Evolutionary conservation across 768 basidiomycete genomes (phyloP).

Genomic region (Agaricus blazei): DNA sequence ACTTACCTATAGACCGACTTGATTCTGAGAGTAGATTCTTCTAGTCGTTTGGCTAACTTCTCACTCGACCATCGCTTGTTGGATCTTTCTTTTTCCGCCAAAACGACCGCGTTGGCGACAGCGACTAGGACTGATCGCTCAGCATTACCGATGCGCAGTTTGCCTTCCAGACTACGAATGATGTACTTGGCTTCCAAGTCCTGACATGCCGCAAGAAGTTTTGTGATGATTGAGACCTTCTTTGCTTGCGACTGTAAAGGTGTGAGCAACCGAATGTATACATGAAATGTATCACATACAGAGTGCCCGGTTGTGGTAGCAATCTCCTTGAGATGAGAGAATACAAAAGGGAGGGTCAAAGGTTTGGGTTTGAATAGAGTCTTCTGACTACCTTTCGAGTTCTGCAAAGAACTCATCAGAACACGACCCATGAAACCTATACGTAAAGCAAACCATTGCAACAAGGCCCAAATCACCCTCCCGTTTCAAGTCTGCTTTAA

Average conservation of each 20-base stretch:
- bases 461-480: conserved; percentile 95
- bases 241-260: conserved; percentile 77
- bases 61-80: conserved; percentile 74
- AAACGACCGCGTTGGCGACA: conserved; percentile 85
- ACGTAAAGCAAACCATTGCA: conserved; percentile 65
- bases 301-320: conserved; percentile 81
- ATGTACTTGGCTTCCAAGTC: conserved; percentile 95
- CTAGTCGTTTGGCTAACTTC: conserved; percentile 64
- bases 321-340: conserved; percentile 86
- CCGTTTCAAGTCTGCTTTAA: conserved; percentile 91
- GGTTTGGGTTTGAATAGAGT: conserved; percentile 93
- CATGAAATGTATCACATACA: conserved; percentile 31
- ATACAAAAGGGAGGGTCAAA: conserved; percentile 84
- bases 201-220: conserved; percentile 88
- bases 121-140: conserved; percentile 94
- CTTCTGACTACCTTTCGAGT: conserved; percentile 89
- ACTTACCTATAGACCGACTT: conserved; percentile 90
- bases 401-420: conserved; percentile 38
- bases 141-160: conserved; percentile 94
- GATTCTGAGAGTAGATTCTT: conserved; percentile 70
- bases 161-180: conserved; percentile 92
- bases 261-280: neutral
- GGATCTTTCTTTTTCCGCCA: conserved; percentile 68
- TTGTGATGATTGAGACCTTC: conserved; percentile 93
- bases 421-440: neutral